phyloP scores from a whole-genome alignment of 305 asterid species.

The Solanum hybrid region DNA sequence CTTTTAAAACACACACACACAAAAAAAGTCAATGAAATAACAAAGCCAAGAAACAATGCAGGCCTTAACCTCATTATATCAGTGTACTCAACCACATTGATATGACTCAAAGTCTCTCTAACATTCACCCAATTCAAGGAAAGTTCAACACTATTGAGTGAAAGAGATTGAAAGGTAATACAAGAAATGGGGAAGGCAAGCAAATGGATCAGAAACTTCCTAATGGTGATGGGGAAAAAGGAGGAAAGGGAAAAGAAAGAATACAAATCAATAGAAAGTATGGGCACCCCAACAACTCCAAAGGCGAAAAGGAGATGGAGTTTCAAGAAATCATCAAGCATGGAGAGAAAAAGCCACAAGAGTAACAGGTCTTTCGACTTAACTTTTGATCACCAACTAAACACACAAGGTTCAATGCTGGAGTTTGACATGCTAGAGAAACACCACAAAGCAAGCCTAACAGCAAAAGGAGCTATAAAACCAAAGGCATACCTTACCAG shows the following conservation, averaged over 20 bases:
- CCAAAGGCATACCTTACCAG: not conserved
- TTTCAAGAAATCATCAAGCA: slow-evolving; percentile 37
- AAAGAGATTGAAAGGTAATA: not conserved
- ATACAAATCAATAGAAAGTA: slow-evolving; percentile 17
- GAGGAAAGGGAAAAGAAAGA: slow-evolving; percentile 38
- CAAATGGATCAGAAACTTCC: slow-evolving; percentile 60
- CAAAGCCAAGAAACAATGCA: not conserved
- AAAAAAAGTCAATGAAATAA: not conserved
- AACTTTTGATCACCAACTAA: slow-evolving; percentile 16
- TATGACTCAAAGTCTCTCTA: not conserved
- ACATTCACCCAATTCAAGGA: not conserved
- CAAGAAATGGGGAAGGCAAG: slow-evolving; percentile 56
- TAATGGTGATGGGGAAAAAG: slow-evolving; percentile 47
- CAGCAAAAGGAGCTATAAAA: slow-evolving; percentile 7
- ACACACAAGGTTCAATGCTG: slow-evolving; percentile 13
- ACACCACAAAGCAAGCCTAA: slow-evolving; percentile 3
- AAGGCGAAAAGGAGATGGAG: slow-evolving; percentile 61
- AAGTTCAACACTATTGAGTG: not conserved
- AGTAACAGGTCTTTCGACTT: slow-evolving; percentile 41
- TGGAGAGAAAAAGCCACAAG: slow-evolving; percentile 19
- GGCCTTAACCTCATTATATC: not conserved
- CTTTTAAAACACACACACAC: not conserved
- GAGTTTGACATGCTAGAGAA: slow-evolving; percentile 28
- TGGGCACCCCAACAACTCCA: slow-evolving; percentile 18
- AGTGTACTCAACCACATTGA: not conserved